A percentile compares a stretch with the other conserved stretches of the same genome.
These are phyloP conservation scores for Leccinum barrowsii DNA, from an alignment of 768 basidiomycete species.

Conservation along the genomic window DNA sequence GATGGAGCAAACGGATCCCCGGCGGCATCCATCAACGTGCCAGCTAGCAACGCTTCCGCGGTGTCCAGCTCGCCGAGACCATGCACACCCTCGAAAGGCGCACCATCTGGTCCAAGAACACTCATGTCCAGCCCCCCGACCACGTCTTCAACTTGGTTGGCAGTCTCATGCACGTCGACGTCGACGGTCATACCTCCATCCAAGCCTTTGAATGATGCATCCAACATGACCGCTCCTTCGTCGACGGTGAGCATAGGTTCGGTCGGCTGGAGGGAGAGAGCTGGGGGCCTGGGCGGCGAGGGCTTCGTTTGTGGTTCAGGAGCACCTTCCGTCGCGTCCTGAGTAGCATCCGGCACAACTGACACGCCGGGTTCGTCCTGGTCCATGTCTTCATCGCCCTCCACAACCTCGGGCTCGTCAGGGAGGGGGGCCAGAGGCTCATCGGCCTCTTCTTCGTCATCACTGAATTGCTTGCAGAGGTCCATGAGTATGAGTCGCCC, in stretches of 20 bases:
- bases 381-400: conserved; percentile 73
- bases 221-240: conserved; percentile 42
- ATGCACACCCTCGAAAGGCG: conserved; percentile 49
- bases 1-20: conserved; percentile 55
- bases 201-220: conserved; percentile 54
- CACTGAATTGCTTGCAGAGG: conserved; percentile 72
- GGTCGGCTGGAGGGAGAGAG: conserved; percentile 45
- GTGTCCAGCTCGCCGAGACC: conserved; percentile 55
- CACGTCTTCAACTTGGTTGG: conserved; percentile 23
- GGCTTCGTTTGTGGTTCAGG: conserved; percentile 59
- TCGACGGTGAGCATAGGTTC: conserved; percentile 42
- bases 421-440: conserved; percentile 80
- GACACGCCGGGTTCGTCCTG: conserved; percentile 53
- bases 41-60: conserved; percentile 54
- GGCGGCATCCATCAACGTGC: conserved; percentile 54
- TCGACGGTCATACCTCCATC: conserved; percentile 45
- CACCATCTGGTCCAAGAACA: conserved; percentile 61
- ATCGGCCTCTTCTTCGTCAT: conserved; percentile 77
- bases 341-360: conserved; percentile 38
- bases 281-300: conserved; percentile 66
- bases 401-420: conserved; percentile 70
- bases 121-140: conserved; percentile 61
- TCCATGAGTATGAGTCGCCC: conserved; percentile 2
- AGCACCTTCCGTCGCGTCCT: conserved; percentile 38
- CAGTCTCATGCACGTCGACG: conserved; percentile 34